phyloP scores from a whole-genome alignment of 257 asterid species.

The Scutellaria baicalensis region DNA sequence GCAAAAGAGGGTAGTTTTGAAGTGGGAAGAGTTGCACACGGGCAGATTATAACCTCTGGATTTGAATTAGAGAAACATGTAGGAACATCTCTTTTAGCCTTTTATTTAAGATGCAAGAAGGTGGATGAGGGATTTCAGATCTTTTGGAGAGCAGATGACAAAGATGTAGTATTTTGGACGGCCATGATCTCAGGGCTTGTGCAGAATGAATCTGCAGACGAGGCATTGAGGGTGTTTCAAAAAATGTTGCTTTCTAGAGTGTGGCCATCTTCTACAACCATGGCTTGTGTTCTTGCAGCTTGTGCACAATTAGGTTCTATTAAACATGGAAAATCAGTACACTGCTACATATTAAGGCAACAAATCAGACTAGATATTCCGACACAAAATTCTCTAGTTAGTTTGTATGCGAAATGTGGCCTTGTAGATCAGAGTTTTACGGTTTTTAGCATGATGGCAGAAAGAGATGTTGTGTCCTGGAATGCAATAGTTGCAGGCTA shows the following conservation, averaged over 20 bases:
- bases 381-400: conserved; percentile 61
- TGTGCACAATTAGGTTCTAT: conserved; percentile 61
- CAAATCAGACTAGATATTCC: conserved; percentile 42
- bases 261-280: conserved; percentile 48
- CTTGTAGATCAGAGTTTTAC: conserved; percentile 41
- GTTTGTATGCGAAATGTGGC: conserved; percentile 77
- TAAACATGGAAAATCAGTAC: conserved; percentile 55
- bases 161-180: conserved; percentile 66
- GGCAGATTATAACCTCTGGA: conserved; percentile 43
- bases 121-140: conserved; percentile 43
- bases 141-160: conserved; percentile 42
- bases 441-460: conserved; percentile 48
- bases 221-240: conserved; percentile 46
- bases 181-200: conserved; percentile 81
- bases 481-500: conserved; percentile 68
- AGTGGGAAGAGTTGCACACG: conserved; percentile 57
- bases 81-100: conserved; percentile 51
- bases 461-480: conserved; percentile 80
- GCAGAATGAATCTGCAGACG: conserved; percentile 52
- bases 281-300: conserved; percentile 75
- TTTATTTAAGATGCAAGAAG: conserved; percentile 54
- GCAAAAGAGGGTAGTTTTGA: conserved; percentile 41
- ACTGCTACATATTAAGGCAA: conserved; percentile 56
- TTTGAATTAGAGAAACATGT: conserved; percentile 41
- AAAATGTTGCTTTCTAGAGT: conserved; percentile 45